Conservation (phyloP, 225 moss, liverwort and hornwort species). For the Pseudoscleropodium purum region DNA sequence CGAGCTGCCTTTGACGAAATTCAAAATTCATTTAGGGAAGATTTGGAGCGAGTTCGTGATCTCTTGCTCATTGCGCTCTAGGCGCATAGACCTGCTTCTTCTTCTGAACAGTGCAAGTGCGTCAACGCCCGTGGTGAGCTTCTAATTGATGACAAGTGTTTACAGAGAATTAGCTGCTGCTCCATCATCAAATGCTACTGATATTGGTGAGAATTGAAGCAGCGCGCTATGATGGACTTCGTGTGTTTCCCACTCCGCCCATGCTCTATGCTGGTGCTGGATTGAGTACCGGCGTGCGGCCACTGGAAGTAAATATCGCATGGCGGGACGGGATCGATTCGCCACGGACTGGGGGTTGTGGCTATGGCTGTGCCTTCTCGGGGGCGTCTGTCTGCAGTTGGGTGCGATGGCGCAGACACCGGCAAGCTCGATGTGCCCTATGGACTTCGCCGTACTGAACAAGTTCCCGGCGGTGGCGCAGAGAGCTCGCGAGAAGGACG, state of each 20-base stretch:
- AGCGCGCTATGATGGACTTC: background rate
- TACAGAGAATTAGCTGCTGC: background rate
- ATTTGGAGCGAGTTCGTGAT: background rate
- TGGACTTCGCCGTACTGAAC: conserved; percentile 27
- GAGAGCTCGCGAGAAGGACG: background rate
- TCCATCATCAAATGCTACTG: background rate
- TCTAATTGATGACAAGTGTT: background rate
- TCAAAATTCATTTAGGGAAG: background rate
- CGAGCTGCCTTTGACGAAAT: background rate
- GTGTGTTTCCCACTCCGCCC: background rate
- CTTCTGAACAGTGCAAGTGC: background rate
- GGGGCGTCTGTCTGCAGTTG: background rate
- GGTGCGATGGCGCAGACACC: conserved; percentile 1
- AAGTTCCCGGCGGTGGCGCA: conserved; percentile 9
- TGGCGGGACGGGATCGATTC: background rate
- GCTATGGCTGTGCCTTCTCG: background rate
- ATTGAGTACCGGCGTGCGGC: background rate
- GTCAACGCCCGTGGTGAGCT: background rate
- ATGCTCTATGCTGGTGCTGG: background rate
- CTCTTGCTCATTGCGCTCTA: background rate
- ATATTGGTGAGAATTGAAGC: background rate
- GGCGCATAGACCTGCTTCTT: background rate
- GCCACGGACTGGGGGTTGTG: background rate
- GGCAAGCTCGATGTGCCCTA: conserved; percentile 1
- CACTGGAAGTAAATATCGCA: background rate